phyloP scores from a whole-genome alignment of 2,329 filamentous ascomycete species.

The Neofusicoccum sp. region DNA sequence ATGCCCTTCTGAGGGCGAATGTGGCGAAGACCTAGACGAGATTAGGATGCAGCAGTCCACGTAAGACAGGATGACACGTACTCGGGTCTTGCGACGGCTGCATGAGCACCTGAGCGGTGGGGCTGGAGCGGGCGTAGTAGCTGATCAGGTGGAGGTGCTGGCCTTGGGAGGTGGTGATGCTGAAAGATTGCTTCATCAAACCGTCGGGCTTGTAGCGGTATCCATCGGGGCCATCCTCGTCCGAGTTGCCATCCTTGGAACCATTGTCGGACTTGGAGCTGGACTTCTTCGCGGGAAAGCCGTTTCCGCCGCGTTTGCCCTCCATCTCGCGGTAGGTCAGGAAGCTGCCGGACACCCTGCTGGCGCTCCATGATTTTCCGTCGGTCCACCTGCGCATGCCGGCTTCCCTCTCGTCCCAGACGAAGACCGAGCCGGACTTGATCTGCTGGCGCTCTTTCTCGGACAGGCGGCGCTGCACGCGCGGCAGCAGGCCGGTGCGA shows the following conservation, averaged over 20 bases:
- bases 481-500: constrained; percentile 81
- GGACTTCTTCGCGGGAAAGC: constrained; percentile 62
- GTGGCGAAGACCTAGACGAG: constrained; percentile 61
- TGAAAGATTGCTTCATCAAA: constrained; percentile 99
- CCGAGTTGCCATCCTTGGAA: constrained; percentile 74
- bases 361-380: constrained; percentile 98
- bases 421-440: constrained; percentile 94
- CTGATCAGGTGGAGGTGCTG: constrained; percentile 97
- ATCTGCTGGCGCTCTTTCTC: constrained; percentile 98
- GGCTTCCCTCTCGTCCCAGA: constrained; percentile 99
- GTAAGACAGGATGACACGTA: background rate
- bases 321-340: constrained; percentile 98
- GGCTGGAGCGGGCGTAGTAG: constrained; percentile 85
- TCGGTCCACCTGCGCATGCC: constrained; percentile 99
- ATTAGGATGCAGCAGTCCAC: background rate
- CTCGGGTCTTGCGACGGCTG: constrained; percentile 79
- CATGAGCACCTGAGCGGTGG: constrained; percentile 70
- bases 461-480: constrained; percentile 88
- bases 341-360: constrained; percentile 95
- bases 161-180: constrained; percentile 87
- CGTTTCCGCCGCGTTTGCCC: constrained; percentile 83
- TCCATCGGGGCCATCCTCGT: constrained; percentile 63
- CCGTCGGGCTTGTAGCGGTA: constrained; percentile 78
- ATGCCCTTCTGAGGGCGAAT: constrained; percentile 90
- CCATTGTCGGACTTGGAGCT: constrained; percentile 80